A percentile compares a stretch with the other conserved stretches of the same genome.
Evolutionary conservation across 192 early-diverging fungal genomes (phyloP).

Genomic region (Radiomyces spectabilis): DNA sequence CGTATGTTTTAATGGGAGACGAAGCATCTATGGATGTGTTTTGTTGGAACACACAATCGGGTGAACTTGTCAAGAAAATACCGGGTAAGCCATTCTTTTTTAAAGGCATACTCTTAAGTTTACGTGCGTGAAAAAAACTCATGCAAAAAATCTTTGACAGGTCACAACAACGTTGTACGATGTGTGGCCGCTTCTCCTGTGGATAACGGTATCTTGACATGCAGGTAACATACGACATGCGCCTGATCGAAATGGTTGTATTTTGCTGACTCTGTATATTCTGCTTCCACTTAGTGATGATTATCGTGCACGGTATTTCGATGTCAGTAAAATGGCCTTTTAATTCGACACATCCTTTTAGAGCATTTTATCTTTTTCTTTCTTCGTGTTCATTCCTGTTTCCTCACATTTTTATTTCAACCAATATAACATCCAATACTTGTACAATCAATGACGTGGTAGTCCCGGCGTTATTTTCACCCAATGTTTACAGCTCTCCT

Average conservation of each 20-base stretch:
- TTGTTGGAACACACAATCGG: conserved; percentile 68
- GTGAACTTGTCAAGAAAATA: conserved; percentile 43
- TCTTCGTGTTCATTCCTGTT: too few species aligned
- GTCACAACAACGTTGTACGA: conserved; percentile 47
- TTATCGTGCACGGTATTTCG: conserved; percentile 27
- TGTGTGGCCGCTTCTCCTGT: conserved; percentile 54
- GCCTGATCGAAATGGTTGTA: neutral
- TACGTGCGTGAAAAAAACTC: neutral
- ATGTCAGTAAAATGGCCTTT: too few species aligned
- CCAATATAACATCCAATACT: too few species aligned
- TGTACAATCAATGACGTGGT: too few species aligned
- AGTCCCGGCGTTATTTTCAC: too few species aligned
- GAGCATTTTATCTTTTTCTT: too few species aligned
- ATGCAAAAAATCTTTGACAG: neutral
- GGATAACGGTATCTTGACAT: conserved; percentile 51
- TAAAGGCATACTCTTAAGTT: too few species aligned
- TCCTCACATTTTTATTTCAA: too few species aligned
- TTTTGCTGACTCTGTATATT: neutral
- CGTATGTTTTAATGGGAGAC: conserved; percentile 62
- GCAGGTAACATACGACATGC: conserved; percentile 31
- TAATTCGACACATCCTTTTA: too few species aligned
- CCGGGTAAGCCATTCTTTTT: too few species aligned
- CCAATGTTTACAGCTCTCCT: too few species aligned
- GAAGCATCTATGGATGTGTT: conserved; percentile 53
- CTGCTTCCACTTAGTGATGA: conserved; percentile 13